Conservation (phyloP, 2,329 filamentous ascomycete species). For the Cyclaneusma minus region DNA sequence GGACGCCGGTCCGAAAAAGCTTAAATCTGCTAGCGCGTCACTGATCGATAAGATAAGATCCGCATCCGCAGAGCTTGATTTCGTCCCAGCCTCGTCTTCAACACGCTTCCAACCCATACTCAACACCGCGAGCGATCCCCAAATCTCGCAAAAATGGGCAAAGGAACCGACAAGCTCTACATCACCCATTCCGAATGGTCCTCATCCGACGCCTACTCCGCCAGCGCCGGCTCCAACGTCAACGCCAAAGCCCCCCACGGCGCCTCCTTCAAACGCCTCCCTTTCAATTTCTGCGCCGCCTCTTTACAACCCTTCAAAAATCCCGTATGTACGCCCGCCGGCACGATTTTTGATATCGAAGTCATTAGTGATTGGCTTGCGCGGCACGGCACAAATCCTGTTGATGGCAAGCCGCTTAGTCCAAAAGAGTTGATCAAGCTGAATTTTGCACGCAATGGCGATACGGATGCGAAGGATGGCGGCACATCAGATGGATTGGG, state of each 20-base stretch:
- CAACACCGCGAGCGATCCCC: too few relatives aligned
- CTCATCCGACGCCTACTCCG: slow-evolving; percentile 75
- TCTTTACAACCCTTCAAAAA: slow-evolving; percentile 91
- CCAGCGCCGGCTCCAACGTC: slow-evolving; percentile 57
- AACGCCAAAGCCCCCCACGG: slow-evolving; percentile 39
- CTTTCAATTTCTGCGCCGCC: slow-evolving; percentile 96
- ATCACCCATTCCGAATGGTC: slow-evolving; percentile 99
- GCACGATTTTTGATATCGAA: slow-evolving; percentile 88
- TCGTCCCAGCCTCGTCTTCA: too few relatives aligned
- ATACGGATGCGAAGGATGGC: slow-evolving; percentile 33
- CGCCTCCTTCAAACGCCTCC: slow-evolving; percentile 69
- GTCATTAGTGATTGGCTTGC: slow-evolving; percentile 90
- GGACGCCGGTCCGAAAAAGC: too few relatives aligned
- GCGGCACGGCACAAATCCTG: slow-evolving; percentile 84
- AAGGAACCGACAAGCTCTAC: slow-evolving; percentile 39
- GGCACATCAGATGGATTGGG: slow-evolving; percentile 38
- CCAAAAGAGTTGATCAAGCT: slow-evolving; percentile 78
- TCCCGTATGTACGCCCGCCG: slow-evolving; percentile 76
- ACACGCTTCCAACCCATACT: too few relatives aligned
- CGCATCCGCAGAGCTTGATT: too few relatives aligned
- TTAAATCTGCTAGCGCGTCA: too few relatives aligned
- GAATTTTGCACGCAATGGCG: slow-evolving; percentile 82
- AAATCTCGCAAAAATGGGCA: too few relatives aligned
- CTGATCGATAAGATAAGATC: too few relatives aligned
- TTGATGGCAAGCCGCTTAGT: slow-evolving; percentile 65